These are phyloP conservation scores for Oryza coarctata DNA, from an alignment of 176 grass and related monocot species.

Conservation along the genomic window DNA sequence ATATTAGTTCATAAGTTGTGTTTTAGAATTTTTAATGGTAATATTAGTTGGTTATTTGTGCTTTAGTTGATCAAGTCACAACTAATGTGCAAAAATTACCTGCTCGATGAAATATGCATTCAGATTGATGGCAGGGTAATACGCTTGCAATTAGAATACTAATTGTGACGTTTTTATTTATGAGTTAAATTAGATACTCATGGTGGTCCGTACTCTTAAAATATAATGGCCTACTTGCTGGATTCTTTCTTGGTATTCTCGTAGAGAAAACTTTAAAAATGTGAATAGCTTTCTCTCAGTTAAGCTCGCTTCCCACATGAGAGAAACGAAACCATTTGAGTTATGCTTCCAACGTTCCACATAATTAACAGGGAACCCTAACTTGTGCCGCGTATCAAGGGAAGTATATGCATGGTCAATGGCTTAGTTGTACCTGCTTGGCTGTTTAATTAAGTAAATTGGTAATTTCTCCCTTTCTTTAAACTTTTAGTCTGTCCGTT, in stretches of 20 bases:
- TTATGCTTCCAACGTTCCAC: conserved; percentile 1
- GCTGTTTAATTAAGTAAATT: neutral
- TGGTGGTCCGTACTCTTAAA: neutral
- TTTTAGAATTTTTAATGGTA: neutral
- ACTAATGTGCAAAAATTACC: neutral
- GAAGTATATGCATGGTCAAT: conserved; percentile 21
- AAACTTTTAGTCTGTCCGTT: too few relatives aligned
- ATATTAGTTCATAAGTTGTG: neutral
- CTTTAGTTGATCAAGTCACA: neutral
- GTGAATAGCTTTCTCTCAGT: neutral
- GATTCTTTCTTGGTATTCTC: neutral
- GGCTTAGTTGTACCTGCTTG: neutral
- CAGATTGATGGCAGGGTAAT: too few relatives aligned
- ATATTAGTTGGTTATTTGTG: neutral
- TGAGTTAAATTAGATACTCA: neutral
- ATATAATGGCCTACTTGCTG: neutral
- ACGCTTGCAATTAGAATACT: neutral
- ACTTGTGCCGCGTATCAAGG: conserved; percentile 8
- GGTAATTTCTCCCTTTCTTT: neutral
- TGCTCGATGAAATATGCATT: neutral
- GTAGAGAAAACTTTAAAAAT: neutral
- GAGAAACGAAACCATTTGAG: neutral
- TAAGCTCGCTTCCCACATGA: conserved; percentile 8
- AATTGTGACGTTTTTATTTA: neutral
- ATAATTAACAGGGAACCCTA: neutral